These are phyloP conservation scores for Penicillium antarcticum DNA, from an alignment of 495 filamentous ascomycete species.

Conservation along the genomic window DNA sequence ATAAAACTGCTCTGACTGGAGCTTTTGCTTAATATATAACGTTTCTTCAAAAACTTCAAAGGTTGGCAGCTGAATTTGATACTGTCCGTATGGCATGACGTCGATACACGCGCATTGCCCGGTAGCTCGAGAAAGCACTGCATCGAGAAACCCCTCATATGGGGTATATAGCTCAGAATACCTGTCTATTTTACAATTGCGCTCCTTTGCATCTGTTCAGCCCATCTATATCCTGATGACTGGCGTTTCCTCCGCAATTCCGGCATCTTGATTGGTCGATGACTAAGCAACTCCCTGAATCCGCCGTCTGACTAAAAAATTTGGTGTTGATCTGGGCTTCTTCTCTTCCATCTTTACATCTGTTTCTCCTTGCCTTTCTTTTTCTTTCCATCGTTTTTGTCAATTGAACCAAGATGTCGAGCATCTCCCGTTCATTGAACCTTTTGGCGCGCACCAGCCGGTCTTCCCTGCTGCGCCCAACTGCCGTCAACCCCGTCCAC, in stretches of 20 bases:
- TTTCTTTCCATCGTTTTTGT: slow-evolving; percentile 34
- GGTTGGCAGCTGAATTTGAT: not conserved
- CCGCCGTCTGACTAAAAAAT: slow-evolving; percentile 32
- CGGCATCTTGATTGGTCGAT: slow-evolving; percentile 36
- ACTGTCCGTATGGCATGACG: too few species aligned
- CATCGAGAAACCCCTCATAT: too few species aligned
- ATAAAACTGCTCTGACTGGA: not conserved
- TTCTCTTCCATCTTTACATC: slow-evolving; percentile 21
- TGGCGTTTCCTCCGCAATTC: slow-evolving; percentile 37
- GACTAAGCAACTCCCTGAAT: slow-evolving; percentile 37
- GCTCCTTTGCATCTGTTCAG: not conserved
- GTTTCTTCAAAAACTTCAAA: not conserved
- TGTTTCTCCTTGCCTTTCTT: slow-evolving; percentile 33
- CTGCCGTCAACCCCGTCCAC: slow-evolving; percentile 62
- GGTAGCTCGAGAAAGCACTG: too few species aligned
- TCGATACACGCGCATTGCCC: too few species aligned
- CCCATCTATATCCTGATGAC: slow-evolving; percentile 5
- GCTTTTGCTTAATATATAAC: not conserved
- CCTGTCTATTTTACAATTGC: too few species aligned
- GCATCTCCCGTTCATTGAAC: slow-evolving; percentile 60
- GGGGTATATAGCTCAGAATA: too few species aligned
- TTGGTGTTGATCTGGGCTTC: slow-evolving; percentile 32
- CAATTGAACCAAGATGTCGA: slow-evolving; percentile 56
- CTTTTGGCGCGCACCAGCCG: slow-evolving; percentile 69
- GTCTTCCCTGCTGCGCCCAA: slow-evolving; percentile 57